phyloP scores from a whole-genome alignment of 2,329 filamentous ascomycete genomes.

The Alternaria tenuissima region DNA sequence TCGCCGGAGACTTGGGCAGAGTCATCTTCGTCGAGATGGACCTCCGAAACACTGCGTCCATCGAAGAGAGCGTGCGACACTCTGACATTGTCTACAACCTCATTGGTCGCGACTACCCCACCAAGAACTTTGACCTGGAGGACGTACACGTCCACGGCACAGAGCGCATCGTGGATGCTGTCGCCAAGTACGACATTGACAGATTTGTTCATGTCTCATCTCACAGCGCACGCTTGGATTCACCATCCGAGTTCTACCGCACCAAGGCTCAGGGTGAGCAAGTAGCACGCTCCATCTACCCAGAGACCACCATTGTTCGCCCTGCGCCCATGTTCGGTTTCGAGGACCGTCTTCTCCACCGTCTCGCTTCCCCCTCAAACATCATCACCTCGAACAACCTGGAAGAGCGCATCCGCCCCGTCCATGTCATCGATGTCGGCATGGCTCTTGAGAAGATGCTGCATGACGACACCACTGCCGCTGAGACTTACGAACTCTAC shows the following conservation, averaged over 20 bases:
- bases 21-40: conserved; percentile 95
- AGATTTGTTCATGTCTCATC: conserved; percentile 97
- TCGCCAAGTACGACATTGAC: conserved; percentile 97
- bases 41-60: conserved; percentile 89
- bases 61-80: conserved; percentile 95
- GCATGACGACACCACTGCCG: conserved; percentile 87
- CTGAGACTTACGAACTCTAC: conserved; percentile 92
- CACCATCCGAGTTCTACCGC: conserved; percentile 85
- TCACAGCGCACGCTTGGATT: conserved; percentile 84
- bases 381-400: conserved; percentile 92
- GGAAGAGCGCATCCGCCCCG: conserved; percentile 88
- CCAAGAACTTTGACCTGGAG: conserved; percentile 94
- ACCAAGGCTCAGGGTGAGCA: conserved; percentile 90
- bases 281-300: conserved; percentile 86
- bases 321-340: conserved; percentile 94
- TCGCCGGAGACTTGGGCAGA: conserved; percentile 91
- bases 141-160: conserved; percentile 94
- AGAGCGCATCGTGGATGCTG: conserved; percentile 90
- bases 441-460: conserved; percentile 88
- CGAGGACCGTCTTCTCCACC: conserved; percentile 90
- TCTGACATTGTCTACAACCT: conserved; percentile 98
- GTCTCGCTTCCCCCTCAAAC: conserved; percentile 80
- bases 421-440: conserved; percentile 92
- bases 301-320: conserved; percentile 95
- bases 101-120: conserved; percentile 92